These are phyloP conservation scores for Zygoascus biomembranicola DNA, from an alignment of 805 yeast species.

Conservation along the genomic window DNA sequence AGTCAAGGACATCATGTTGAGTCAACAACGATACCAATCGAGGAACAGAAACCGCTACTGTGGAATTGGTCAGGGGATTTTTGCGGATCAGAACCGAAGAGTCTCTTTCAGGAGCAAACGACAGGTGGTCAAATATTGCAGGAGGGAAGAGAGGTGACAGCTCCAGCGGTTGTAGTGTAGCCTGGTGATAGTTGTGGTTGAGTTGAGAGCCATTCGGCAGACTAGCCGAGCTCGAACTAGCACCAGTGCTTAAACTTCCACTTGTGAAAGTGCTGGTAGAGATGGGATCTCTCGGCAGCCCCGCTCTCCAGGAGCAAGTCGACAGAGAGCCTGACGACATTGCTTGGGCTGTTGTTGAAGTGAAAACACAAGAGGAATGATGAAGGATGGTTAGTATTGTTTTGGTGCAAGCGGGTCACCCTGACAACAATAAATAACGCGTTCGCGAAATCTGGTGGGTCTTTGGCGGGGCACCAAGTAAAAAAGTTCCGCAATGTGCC, in stretches of 20 bases:
- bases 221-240: not conserved
- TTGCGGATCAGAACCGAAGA: not conserved
- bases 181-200: not conserved
- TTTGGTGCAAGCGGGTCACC: too few species aligned
- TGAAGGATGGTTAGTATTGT: too few species aligned
- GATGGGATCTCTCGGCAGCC: not conserved
- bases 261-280: not conserved
- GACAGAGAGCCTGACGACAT: constrained; percentile 1
- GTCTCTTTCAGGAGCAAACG: constrained; percentile 12
- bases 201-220: not conserved
- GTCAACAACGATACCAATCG: constrained; percentile 38
- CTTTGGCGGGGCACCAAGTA: too few species aligned
- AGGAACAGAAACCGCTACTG: constrained; percentile 18
- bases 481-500: too few species aligned
- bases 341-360: not conserved
- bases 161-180: not conserved
- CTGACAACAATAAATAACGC: too few species aligned
- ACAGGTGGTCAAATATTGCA: constrained; percentile 8
- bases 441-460: too few species aligned
- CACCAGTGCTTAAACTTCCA: not conserved
- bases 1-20: constrained; percentile 67
- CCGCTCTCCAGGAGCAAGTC: not conserved
- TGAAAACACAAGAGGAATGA: too few species aligned
- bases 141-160: constrained; percentile 1
- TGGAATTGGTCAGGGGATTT: constrained; percentile 1